Conservation (phyloP, 2,329 filamentous ascomycete genomes). For the Aspergillus sp. region DNA sequence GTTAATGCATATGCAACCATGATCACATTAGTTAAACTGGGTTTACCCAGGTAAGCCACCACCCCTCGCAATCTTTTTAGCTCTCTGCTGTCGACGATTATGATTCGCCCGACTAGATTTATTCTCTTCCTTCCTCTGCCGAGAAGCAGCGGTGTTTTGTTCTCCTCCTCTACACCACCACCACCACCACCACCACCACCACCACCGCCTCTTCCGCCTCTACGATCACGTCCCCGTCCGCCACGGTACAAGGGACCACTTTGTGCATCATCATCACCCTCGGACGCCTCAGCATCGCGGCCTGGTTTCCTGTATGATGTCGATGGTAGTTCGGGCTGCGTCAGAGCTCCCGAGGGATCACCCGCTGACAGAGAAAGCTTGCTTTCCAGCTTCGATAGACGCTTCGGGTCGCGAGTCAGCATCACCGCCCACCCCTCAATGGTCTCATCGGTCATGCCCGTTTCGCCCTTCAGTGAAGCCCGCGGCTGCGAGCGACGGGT, state of each 20-base stretch:
- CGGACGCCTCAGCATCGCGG: slow-evolving; percentile 31
- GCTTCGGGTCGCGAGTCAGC: slow-evolving; percentile 63
- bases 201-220: slow-evolving; percentile 42
- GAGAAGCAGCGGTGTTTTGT: slow-evolving; percentile 61
- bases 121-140: slow-evolving; percentile 70
- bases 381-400: slow-evolving; percentile 61
- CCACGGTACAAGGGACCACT: slow-evolving; percentile 23
- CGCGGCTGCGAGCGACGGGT: slow-evolving; percentile 60
- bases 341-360: slow-evolving; percentile 19
- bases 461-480: slow-evolving; percentile 60
- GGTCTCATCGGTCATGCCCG: slow-evolving; percentile 84
- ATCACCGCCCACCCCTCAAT: slow-evolving; percentile 93
- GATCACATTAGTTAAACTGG: background rate
- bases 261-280: slow-evolving; percentile 45
- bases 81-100: slow-evolving; percentile 64
- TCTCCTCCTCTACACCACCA: slow-evolving; percentile 55
- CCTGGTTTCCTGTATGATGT: slow-evolving; percentile 53
- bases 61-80: slow-evolving; percentile 54
- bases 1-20: background rate
- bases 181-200: slow-evolving; percentile 44
- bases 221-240: slow-evolving; percentile 41
- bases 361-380: slow-evolving; percentile 60
- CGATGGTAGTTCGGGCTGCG: slow-evolving; percentile 56
- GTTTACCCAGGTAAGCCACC: slow-evolving; percentile 33
- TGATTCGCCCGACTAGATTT: slow-evolving; percentile 80